phyloP scores from a whole-genome alignment of 306 rosid species.

The Sicyos edulis region DNA sequence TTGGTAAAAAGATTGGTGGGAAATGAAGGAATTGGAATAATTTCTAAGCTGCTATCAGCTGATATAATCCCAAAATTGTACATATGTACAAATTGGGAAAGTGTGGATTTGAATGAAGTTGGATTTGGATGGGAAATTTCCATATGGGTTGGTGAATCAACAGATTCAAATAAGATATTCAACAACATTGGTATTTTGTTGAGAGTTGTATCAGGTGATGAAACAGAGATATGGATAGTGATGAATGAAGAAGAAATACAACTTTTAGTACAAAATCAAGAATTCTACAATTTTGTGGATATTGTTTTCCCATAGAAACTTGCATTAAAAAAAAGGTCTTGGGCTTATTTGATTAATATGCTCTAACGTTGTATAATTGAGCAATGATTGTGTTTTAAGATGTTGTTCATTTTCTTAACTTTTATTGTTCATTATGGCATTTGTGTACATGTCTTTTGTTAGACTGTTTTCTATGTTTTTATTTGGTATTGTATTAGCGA shows the following conservation, averaged over 20 bases:
- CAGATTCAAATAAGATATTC: too few species aligned
- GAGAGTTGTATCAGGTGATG: background rate
- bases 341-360: too few species aligned
- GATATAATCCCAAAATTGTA: background rate
- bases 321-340: background rate
- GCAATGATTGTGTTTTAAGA: too few species aligned
- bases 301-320: background rate
- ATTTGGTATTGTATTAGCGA: too few species aligned
- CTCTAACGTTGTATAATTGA: too few species aligned
- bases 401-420: too few species aligned
- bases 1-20: background rate
- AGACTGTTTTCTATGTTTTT: too few species aligned
- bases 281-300: background rate
- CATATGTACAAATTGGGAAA: conserved; percentile 9
- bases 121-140: conserved; percentile 25
- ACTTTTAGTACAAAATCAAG: background rate
- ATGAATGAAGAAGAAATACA: conserved; percentile 15
- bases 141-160: background rate
- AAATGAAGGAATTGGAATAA: background rate
- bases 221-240: conserved; percentile 9
- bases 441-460: too few species aligned
- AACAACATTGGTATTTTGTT: conserved; percentile 13
- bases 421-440: too few species aligned
- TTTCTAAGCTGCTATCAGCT: background rate
- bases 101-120: conserved; percentile 11